phyloP scores from a whole-genome alignment of 805 yeast species.

The Yamadazyma olivae region DNA sequence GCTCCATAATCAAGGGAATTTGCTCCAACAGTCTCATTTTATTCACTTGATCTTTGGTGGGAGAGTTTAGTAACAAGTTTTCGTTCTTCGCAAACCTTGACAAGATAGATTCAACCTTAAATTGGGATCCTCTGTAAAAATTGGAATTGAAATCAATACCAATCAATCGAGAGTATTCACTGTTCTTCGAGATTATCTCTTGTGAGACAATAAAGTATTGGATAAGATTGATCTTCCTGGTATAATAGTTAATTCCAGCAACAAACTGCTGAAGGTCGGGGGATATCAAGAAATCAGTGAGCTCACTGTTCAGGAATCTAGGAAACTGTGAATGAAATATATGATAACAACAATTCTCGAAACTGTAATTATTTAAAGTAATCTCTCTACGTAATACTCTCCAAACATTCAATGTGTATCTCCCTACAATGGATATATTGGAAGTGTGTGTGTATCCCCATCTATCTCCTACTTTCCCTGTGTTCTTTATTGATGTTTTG shows the following conservation, averaged over 20 bases:
- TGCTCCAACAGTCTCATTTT: slow-evolving; percentile 83
- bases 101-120: slow-evolving; percentile 84
- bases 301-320: slow-evolving; percentile 43
- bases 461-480: slow-evolving; percentile 56
- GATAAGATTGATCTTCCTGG: slow-evolving; percentile 42
- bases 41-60: slow-evolving; percentile 76
- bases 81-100: slow-evolving; percentile 74
- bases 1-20: slow-evolving; percentile 91
- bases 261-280: slow-evolving; percentile 14
- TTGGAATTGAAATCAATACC: slow-evolving; percentile 92
- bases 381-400: slow-evolving; percentile 63
- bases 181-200: slow-evolving; percentile 66
- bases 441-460: slow-evolving; percentile 87
- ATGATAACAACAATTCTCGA: slow-evolving; percentile 75
- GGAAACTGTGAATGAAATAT: slow-evolving; percentile 69
- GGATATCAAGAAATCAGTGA: slow-evolving; percentile 37
- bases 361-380: slow-evolving; percentile 60
- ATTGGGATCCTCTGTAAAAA: slow-evolving; percentile 89
- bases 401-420: slow-evolving; percentile 89
- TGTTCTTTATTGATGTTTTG: slow-evolving; percentile 48
- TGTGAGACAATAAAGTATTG: slow-evolving; percentile 51
- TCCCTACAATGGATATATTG: slow-evolving; percentile 63
- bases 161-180: slow-evolving; percentile 79
- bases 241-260: slow-evolving; percentile 45
- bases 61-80: slow-evolving; percentile 69